Evolutionary conservation across 1,284 basidiomycete genomes (phyloP), one percentile per base, ranked within the genome.

Genomic region (Cryptococcus depauperatus): DNA sequence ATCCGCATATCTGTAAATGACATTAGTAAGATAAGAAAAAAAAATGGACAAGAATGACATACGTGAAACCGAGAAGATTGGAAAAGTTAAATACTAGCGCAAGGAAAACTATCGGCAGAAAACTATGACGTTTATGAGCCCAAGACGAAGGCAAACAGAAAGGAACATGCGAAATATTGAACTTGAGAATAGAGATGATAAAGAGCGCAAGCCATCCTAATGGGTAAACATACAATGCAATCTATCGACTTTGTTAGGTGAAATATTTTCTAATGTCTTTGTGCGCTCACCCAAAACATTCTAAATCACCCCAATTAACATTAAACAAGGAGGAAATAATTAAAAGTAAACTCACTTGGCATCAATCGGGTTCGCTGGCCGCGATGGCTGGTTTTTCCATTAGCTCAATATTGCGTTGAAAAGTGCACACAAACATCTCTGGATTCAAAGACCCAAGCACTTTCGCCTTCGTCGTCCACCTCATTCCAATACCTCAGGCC

Each of bases 401-500:
- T n/a, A 33, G 41, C 22, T 32, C 19, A 11, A n/a, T 22, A 32
- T 9, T 33, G 23, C 26, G 6, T 13, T 14, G n/a, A 23, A 19
- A 44, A n/a, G 25, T 19, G 14, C 10, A 69, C 81, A n/a, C n/a
- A 63, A 70, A 90, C 89, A 69, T 93, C 90, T 62, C 88, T 78
- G 57, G 84, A 85, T 72, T 93, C 90, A 58, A 95, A 95, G 3
- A 95, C 90, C 90, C 90, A 95, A 55, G 83, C 88, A 64, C 84
- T 89, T 64, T 92, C 88, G 2, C 91, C 91, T 57, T 95, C 89
- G 45, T 93, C 90, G 59, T 95, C 89, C 11, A 96, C 89, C 70
- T 95, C 90, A 66, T 95, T 96, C 91, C 91, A 96, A 64, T 91
- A 96, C 46, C 91, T 77, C 53, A 96, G 72, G 10, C 91, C 91